Base-by-base conservation (phyloP, 371 early-diverging fungal species). In the Nematocida ausubeli region DNA sequence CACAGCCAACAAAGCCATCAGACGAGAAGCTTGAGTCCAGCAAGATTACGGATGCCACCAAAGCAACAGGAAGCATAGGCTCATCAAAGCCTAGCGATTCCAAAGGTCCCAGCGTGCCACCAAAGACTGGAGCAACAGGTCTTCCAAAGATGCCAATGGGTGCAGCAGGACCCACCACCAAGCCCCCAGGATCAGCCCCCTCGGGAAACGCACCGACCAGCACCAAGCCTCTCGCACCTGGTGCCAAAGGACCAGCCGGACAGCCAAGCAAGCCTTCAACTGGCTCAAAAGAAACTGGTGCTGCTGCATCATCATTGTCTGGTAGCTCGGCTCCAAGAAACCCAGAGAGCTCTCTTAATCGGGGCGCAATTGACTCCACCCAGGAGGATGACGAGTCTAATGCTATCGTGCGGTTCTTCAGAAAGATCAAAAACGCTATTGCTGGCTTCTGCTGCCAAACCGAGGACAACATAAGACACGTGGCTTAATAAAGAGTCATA, bases 381-480 rank as follows among this genome's bases (percentile, higher is more conserved):
- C 70, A 56, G 9, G 78, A 75, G 52, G 63, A 75, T 4, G 44
- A 55, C 14, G 78, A 75, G 39, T 52, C 66, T 19, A 75, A 66
- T 50, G n/a, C 50, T 34, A 52, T 75, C 49, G 78, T 75, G 22
- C 24, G 40, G 52, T 65, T 64, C 34, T 75, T 35, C 30, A 51
- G 78, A 55, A 55, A 24, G 24, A 75, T 75, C n/a, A 75, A 75
- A 34, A 54, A 75, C 55, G 67, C 65, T 7, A 75, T 75, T 37
- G 47, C 37, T 6, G 3, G 44, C 26, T 75, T 75, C 65, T 75
- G 78, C 67, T 75, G 78, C 35, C 47, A 64, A 16, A 75, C 78
- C 0, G 65, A 75, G 40, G 78, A 75, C 50, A 16, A 7, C 2
- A n/a, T 75, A 30, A 64, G 78, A 30, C 78, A 75, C 67, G 58